Evolutionary conservation across 73 alveolate genomes (phyloP).

Genomic region (Paramecium octaurelia): DNA sequence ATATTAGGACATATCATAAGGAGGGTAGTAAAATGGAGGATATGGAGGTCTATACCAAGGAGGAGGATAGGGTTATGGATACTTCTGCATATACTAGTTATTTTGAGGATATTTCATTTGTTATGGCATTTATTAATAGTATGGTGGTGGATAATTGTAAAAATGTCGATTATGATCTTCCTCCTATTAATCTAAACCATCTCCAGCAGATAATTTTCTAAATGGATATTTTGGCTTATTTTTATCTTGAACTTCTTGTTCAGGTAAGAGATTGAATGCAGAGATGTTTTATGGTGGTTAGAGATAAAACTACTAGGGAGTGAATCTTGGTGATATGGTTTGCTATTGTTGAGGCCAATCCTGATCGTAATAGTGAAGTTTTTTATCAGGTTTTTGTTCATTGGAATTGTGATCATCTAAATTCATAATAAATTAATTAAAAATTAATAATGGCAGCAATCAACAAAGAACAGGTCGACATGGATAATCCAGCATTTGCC

Average conservation of each 20-base stretch:
- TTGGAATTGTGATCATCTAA: neutral
- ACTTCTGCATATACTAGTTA: neutral
- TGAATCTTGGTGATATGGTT: neutral
- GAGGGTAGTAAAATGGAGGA: neutral
- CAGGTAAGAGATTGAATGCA: neutral
- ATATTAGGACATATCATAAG: neutral
- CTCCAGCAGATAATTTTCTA: neutral
- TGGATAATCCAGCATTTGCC: constrained; percentile 62
- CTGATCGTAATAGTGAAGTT: neutral
- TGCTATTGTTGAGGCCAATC: neutral
- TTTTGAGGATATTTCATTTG: neutral
- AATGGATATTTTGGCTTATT: neutral
- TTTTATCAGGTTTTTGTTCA: neutral
- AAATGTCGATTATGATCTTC: neutral
- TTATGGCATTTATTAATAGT: neutral
- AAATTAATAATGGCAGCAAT: constrained; percentile 48
- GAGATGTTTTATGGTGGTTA: neutral
- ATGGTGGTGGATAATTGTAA: neutral
- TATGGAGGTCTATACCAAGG: neutral
- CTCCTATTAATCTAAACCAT: neutral
- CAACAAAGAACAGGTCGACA: constrained; percentile 55
- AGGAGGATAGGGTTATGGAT: neutral
- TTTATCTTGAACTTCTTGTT: neutral
- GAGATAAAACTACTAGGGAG: neutral
- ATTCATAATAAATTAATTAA: constrained; percentile 21